Conservation (phyloP, 2,329 filamentous ascomycete species). For the Hymenoscyphus fructigenus region DNA sequence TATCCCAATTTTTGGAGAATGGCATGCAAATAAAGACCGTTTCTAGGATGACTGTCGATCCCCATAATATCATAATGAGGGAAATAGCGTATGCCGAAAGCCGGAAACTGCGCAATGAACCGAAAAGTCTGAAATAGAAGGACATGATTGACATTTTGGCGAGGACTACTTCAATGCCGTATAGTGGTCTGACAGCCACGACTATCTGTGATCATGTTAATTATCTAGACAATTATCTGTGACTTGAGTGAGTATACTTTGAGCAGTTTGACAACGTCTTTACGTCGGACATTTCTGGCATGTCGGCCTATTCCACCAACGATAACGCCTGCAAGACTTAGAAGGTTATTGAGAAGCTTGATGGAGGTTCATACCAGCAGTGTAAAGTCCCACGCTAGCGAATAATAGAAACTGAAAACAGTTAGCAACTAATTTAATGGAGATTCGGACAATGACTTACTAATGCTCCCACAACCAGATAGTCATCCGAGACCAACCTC, state of each 20-base stretch:
- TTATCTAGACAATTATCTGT: too few relatives aligned
- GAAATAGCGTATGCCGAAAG: slow-evolving; percentile 13
- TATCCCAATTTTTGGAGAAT: slow-evolving; percentile 5
- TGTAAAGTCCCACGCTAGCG: slow-evolving; percentile 12
- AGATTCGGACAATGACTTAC: slow-evolving; percentile 5
- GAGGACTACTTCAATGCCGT: slow-evolving; percentile 13
- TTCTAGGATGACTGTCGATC: slow-evolving; percentile 12
- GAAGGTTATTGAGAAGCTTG: not conserved
- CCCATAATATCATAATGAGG: slow-evolving; percentile 13
- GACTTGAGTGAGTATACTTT: slow-evolving; percentile 9
- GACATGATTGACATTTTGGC: slow-evolving; percentile 16
- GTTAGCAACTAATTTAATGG: not conserved
- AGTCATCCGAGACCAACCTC: slow-evolving; percentile 13
- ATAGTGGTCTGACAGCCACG: slow-evolving; percentile 14
- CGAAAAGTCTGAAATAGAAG: slow-evolving; percentile 19
- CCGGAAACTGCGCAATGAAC: slow-evolving; percentile 13
- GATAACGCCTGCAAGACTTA: slow-evolving; percentile 11
- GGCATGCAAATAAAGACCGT: not conserved
- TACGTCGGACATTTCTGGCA: slow-evolving; percentile 11
- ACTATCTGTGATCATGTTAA: slow-evolving; percentile 6
- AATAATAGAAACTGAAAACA: slow-evolving; percentile 12
- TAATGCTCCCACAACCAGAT: slow-evolving; percentile 15
- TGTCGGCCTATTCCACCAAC: slow-evolving; percentile 16
- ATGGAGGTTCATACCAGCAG: slow-evolving; percentile 11
- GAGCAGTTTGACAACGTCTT: slow-evolving; percentile 11